A percentile compares a stretch with the other conserved stretches of the same genome.
Conservation (phyloP, 345 rosid genomes). For the Diplotaxis tenuifolia region DNA sequence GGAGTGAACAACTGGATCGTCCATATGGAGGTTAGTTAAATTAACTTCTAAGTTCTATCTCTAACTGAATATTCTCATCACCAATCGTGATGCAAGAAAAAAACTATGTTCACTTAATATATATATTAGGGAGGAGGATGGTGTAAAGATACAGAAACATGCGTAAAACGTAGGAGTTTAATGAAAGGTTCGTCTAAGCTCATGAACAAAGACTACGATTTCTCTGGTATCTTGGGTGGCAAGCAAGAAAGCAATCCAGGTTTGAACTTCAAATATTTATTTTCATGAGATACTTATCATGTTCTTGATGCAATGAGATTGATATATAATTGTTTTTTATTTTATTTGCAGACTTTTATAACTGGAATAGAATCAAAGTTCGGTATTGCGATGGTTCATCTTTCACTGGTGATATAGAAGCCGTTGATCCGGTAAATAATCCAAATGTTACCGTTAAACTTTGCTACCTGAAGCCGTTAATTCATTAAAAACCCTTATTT, state of each 20-base stretch:
- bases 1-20: constrained; percentile 85
- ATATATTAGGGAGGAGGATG: constrained; percentile 55
- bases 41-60: neutral
- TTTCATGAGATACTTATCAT: neutral
- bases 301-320: neutral
- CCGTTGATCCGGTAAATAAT: constrained; percentile 65
- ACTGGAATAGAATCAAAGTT: constrained; percentile 90
- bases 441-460: neutral
- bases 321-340: neutral
- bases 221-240: constrained; percentile 83
- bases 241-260: constrained; percentile 69
- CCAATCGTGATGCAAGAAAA: neutral
- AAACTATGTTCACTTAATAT: neutral
- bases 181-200: constrained; percentile 75
- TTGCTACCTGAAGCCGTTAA: neutral
- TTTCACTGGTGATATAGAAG: constrained; percentile 75
- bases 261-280: constrained; percentile 41
- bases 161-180: constrained; percentile 58
- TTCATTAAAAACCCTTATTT: neutral
- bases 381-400: constrained; percentile 95
- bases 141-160: constrained; percentile 66
- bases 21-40: constrained; percentile 65
- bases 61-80: neutral
- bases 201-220: constrained; percentile 59
- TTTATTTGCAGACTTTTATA: constrained; percentile 57